Percentiles rank a stretch among this genome's conserved stretches.
These are phyloP conservation scores for Mrakia gelida DNA, from an alignment of 768 basidiomycete genomes.

Conservation along the genomic window DNA sequence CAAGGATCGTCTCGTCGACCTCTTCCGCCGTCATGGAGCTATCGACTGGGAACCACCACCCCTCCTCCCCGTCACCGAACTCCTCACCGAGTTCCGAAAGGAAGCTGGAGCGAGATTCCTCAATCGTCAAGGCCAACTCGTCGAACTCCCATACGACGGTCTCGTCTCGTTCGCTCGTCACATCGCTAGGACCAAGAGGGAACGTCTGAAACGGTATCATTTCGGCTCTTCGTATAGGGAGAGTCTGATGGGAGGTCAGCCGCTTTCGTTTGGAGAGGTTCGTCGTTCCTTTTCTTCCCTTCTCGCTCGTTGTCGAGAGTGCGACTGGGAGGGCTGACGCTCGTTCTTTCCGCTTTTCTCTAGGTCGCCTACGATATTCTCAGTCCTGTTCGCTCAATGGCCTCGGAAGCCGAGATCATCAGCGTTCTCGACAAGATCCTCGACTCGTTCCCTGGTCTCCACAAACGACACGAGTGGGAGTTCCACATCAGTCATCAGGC, in stretches of 20 bases:
- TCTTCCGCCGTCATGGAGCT: conserved; percentile 86
- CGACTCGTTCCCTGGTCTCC: conserved; percentile 20
- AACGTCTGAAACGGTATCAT: conserved; percentile 77
- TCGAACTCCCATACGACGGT: conserved; percentile 64
- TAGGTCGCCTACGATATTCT: conserved; percentile 69
- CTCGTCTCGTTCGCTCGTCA: conserved; percentile 31
- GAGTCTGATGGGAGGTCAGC: conserved; percentile 36
- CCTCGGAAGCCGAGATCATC: conserved; percentile 70
- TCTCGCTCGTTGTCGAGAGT: background rate
- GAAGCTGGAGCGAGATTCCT: conserved; percentile 71
- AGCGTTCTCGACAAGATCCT: conserved; percentile 23
- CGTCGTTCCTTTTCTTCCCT: background rate
- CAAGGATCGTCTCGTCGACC: conserved; percentile 65
- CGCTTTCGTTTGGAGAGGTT: conserved; percentile 25
- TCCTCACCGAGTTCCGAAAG: conserved; percentile 52
- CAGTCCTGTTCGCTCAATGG: conserved; percentile 57
- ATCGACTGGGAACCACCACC: conserved; percentile 80
- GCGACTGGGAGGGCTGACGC: conserved; percentile 32
- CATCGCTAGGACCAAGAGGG: conserved; percentile 36
- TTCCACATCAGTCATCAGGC: conserved; percentile 29
- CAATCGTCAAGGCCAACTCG: conserved; percentile 72
- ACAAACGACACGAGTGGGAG: conserved; percentile 28
- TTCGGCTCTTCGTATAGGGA: conserved; percentile 63
- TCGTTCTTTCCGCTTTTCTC: conserved; percentile 21
- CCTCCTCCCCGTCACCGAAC: conserved; percentile 59